These are phyloP conservation scores for Ceratocystis lukuohia DNA, from an alignment of 2,329 filamentous ascomycete species.

Conservation along the genomic window DNA sequence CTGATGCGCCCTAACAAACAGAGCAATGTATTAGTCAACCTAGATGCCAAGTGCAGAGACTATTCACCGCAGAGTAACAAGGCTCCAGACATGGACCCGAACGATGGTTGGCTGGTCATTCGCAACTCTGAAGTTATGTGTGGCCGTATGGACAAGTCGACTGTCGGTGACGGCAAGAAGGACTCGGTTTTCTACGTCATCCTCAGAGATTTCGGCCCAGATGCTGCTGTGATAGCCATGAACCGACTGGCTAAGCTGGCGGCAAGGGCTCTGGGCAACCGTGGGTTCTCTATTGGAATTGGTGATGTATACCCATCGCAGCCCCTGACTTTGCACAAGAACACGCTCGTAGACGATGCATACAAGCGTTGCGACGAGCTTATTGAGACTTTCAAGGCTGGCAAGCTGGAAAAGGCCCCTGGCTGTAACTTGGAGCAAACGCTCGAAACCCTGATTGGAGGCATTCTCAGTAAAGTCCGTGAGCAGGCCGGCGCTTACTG, in stretches of 20 bases:
- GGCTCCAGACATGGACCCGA: constrained; percentile 60
- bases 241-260: constrained; percentile 85
- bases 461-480: constrained; percentile 82
- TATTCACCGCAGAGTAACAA: constrained; percentile 50
- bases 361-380: constrained; percentile 73
- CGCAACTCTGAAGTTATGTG: constrained; percentile 97
- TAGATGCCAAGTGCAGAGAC: constrained; percentile 83
- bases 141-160: constrained; percentile 93
- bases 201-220: constrained; percentile 83
- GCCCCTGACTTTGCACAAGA: constrained; percentile 57
- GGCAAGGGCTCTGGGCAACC: constrained; percentile 74
- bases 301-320: constrained; percentile 81
- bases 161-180: constrained; percentile 93
- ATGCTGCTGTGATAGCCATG: constrained; percentile 82
- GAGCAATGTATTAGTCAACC: constrained; percentile 73
- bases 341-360: constrained; percentile 59
- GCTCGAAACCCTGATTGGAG: constrained; percentile 79
- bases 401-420: constrained; percentile 70
- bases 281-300: constrained; percentile 92
- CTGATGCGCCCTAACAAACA: constrained; percentile 77
- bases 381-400: constrained; percentile 65
- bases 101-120: constrained; percentile 83
- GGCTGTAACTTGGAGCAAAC: constrained; percentile 88
- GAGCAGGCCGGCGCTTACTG: constrained; percentile 83
- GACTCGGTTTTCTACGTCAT: constrained; percentile 97